Base-by-base conservation (phyloP, 2,329 filamentous ascomycete genomes). In the Pseudogymnoascus sp. region DNA sequence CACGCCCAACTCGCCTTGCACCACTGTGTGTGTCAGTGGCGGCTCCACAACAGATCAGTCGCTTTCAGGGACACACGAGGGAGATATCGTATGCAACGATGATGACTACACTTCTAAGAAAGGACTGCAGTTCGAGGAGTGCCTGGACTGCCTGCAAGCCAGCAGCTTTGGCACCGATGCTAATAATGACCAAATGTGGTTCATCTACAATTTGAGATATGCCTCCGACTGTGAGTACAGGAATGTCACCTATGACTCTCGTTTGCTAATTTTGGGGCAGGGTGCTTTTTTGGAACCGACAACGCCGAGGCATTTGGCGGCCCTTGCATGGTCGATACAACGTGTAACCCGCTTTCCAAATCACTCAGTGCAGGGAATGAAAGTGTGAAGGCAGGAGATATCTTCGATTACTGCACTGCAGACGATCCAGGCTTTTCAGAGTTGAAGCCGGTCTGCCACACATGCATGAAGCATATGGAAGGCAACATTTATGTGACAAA, bases 1-100 rank as follows among this genome's bases (percentile, higher is more conserved):
- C 1, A 78, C 80, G 1, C 79, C 82, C 0, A 79, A 78, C 9
- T 85, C 83, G 0, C 69, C 74, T 9, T 85, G 83, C 68, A 76
- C 81, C 0, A 71, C 77, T 0, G 64, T 78, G 1, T 85, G 83
- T 63, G 68, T 81, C 4, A 76, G 80, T 64, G 72, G 74, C 2
- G 64, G 69, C 0, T 72, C 80, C 63, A 62, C 69, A 0, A 67
- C 72, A 33, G 71, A 76, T 19, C 66, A 78, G 0, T 67, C 67
- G 1, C 68, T 72, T 4, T 78, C 80, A 0, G 75, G 68, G 3
- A 84, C 80, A 0, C 77, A 73, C 17, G 65, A 76, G 1, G 72
- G 74, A 0, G 82, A 85, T 15, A 77, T 86, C 4, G 66, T 67
- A 17, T 74, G 72, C 62, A 64, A 61, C 17, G 71, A 74, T 50